Evolutionary conservation across 306 rosid genomes (phyloP).

Genomic region (Arachis hypogaea): DNA sequence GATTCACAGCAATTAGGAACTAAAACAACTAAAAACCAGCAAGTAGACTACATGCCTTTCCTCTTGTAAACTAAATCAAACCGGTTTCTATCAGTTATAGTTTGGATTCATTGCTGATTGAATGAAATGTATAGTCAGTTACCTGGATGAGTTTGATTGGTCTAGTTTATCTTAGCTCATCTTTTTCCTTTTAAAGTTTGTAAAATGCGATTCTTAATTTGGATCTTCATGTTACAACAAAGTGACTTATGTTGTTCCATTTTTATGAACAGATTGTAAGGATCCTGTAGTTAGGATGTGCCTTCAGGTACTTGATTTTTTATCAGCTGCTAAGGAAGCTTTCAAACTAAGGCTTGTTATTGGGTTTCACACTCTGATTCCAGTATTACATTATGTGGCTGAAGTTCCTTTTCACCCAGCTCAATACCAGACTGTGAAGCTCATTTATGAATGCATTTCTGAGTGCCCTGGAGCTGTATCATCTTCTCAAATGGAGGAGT

Average conservation of each 20-base stretch:
- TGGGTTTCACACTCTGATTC: constrained; percentile 87
- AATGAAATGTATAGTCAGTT: constrained; percentile 26
- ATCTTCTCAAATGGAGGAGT: constrained; percentile 69
- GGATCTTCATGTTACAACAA: constrained; percentile 20
- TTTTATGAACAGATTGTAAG: constrained; percentile 64
- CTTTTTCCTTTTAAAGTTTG: constrained; percentile 27
- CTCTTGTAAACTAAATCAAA: too few species aligned
- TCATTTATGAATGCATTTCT: constrained; percentile 71
- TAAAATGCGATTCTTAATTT: constrained; percentile 29
- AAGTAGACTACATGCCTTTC: too few species aligned
- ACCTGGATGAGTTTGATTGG: constrained; percentile 17
- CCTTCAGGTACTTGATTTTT: constrained; percentile 71
- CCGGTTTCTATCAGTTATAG: not conserved
- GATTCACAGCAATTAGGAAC: too few species aligned
- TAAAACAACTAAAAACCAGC: too few species aligned
- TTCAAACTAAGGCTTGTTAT: constrained; percentile 79
- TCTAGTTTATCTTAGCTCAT: constrained; percentile 26
- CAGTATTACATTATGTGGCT: constrained; percentile 71
- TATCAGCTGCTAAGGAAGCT: constrained; percentile 73
- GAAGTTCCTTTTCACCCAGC: constrained; percentile 89
- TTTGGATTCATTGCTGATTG: constrained; percentile 12
- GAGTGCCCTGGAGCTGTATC: constrained; percentile 82
- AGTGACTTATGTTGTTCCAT: constrained; percentile 39
- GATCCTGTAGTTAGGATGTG: constrained; percentile 81
- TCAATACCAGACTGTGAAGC: constrained; percentile 74